Evolutionary conservation across 2,329 filamentous ascomycete genomes (phyloP).

Genomic region (Fonsecaea erecta): DNA sequence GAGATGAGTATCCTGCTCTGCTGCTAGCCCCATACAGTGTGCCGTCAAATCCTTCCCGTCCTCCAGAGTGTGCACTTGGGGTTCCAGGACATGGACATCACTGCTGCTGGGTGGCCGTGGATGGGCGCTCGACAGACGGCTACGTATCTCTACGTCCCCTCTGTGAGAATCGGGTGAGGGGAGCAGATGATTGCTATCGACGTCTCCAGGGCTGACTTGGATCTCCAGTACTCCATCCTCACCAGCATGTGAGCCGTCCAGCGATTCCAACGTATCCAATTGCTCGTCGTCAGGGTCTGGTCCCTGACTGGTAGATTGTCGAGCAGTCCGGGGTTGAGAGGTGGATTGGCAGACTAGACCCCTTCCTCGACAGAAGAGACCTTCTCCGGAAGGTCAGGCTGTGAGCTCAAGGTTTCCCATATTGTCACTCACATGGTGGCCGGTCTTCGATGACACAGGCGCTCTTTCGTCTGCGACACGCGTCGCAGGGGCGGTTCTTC

Average conservation of each 20-base stretch:
- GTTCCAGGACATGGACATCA: conserved; percentile 16
- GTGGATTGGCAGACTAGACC: conserved; percentile 38
- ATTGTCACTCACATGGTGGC: conserved; percentile 50
- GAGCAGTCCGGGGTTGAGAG: conserved; percentile 30
- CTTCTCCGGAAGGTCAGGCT: conserved; percentile 26
- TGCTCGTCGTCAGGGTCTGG: conserved; percentile 23
- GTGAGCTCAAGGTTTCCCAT: background rate
- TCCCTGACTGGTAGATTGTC: conserved; percentile 13
- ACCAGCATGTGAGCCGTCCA: background rate
- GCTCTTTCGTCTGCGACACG: conserved; percentile 53
- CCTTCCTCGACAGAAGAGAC: conserved; percentile 39
- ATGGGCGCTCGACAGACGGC: conserved; percentile 2
- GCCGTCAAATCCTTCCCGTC: conserved; percentile 51
- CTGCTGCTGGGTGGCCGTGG: conserved; percentile 18
- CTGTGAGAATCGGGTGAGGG: conserved; percentile 11
- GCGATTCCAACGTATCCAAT: conserved; percentile 2
- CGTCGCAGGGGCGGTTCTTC: conserved; percentile 55
- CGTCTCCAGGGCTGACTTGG: conserved; percentile 20
- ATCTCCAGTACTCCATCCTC: conserved; percentile 1
- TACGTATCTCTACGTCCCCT: conserved; percentile 2
- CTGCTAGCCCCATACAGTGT: conserved; percentile 53
- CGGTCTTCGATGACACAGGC: conserved; percentile 53
- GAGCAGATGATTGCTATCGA: conserved; percentile 4
- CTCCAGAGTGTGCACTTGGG: conserved; percentile 47
- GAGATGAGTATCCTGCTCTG: conserved; percentile 55